Base-by-base conservation (phyloP, 257 asterid genomes). In the Leonotis leonurus region DNA sequence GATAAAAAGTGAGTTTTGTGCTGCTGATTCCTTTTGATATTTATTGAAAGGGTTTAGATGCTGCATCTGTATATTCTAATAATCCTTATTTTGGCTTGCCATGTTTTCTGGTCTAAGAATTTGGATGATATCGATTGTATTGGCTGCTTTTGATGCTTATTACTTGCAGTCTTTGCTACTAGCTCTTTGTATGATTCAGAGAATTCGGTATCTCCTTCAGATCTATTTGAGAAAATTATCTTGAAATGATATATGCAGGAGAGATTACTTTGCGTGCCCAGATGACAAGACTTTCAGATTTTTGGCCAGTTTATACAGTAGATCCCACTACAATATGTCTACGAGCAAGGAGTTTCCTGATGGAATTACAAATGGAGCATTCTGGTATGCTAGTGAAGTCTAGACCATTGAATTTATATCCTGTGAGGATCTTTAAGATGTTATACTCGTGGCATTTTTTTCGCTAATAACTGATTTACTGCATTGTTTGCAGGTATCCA, bases 361-460 rank as follows among this genome's bases (percentile, higher is more conserved):
- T 46, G 98, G 97, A 49, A 86, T 92, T 64, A 89, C 93, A 59
- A 92, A 92, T 70, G 98, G 98, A 72, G 98, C 98, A 43, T 65
- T 69, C 39, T 92, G 98, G 98, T 92, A 73, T 63, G 62, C 69
- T 35, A 14, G 74, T 62, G 73, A 72, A 78, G 74, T 67, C 59
- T 43, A 70, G 46, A 62, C 59, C 37, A 58, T 39, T 46, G 21
- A 62, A 61, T 40, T 33, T 56, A 16, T 58, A 41, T 41, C 36
- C 17, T 36, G 51, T 33, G 53, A 7, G 20, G 25, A 21, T 56
- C 62, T 60, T 56, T 48, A 27, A 62, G 26, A 59, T 61, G 69
- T 69, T 64, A 16, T 75, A 80, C 30, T 11, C 49, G 76, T 68
- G 78, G 78, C 56, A 68, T 56, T 55, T n/a, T 46, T 43, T 9